Evolutionary conservation across 2,329 filamentous ascomycete species (phyloP).

Genomic region (Arthrobotrys entomopaga): DNA sequence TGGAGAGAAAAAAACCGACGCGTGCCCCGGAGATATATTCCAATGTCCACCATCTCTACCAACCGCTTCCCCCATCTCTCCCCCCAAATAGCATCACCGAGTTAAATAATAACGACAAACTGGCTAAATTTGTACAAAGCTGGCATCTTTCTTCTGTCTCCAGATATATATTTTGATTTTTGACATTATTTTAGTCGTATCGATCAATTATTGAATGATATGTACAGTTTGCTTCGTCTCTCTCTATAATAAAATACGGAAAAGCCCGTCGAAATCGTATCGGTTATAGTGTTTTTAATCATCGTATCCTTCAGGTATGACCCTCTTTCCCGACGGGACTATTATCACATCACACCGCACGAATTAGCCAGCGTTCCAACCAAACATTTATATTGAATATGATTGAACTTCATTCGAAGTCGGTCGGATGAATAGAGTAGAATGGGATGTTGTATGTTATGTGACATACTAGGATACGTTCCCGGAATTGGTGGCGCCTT

Average conservation of each 20-base stretch:
- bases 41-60: no score
- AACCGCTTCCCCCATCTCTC: no score
- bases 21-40: no score
- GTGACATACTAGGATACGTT: slow-evolving; percentile 86
- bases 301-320: slow-evolving; percentile 53
- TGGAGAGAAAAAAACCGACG: no score
- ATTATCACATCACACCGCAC: background rate
- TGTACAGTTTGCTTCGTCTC: background rate
- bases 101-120: no score
- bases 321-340: slow-evolving; percentile 47
- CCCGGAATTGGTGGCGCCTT: slow-evolving; percentile 78
- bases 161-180: no score
- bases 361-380: background rate
- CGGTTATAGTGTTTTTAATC: slow-evolving; percentile 13
- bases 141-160: no score
- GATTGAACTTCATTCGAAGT: background rate
- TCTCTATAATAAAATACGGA: no score
- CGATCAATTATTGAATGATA: slow-evolving; percentile 5
- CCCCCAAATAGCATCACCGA: no score
- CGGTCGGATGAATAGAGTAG: background rate
- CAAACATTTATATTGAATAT: background rate
- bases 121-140: no score
- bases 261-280: no score
- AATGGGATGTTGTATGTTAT: background rate
- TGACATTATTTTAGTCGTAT: no score